A percentile compares a stretch with the other conserved stretches of the same genome.
phyloP scores from a whole-genome alignment of 2,329 filamentous ascomycete species.

The Apiospora phragmitis region DNA sequence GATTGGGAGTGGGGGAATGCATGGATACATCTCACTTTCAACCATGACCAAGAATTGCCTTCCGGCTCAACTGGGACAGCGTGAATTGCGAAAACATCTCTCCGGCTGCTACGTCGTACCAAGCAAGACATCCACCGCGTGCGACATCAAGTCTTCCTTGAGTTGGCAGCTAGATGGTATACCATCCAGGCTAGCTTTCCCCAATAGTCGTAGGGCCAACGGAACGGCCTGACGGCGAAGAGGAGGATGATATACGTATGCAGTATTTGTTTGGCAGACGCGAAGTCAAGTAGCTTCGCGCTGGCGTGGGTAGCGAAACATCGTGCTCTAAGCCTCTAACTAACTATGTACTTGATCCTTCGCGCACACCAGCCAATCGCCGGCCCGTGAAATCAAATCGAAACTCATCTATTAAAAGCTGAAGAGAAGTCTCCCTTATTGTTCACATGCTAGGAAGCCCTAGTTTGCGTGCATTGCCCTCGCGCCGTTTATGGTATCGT shows the following conservation, averaged over 20 bases:
- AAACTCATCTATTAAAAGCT: background rate
- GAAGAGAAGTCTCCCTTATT: background rate
- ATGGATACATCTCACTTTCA: background rate
- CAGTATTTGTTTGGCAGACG: background rate
- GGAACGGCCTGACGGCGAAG: background rate
- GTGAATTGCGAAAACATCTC: background rate
- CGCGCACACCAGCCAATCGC: background rate
- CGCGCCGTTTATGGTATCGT: background rate
- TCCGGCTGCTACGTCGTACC: background rate
- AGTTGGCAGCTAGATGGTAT: background rate
- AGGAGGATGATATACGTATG: background rate
- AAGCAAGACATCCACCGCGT: background rate
- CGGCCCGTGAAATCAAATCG: background rate
- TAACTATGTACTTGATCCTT: background rate
- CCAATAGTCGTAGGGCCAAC: background rate
- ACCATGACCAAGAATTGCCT: background rate
- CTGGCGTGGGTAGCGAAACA: background rate
- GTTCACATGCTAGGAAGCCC: background rate
- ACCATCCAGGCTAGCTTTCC: background rate
- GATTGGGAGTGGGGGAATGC: background rate
- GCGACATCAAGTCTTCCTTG: background rate
- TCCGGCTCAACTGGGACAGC: background rate
- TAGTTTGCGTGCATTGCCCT: background rate
- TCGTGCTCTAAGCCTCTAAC: background rate
- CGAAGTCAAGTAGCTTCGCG: background rate